Evolutionary conservation across 441 rosid species (phyloP), one percentile per base, ranked within the genome.

Genomic region (Euphorbia celastroides): DNA sequence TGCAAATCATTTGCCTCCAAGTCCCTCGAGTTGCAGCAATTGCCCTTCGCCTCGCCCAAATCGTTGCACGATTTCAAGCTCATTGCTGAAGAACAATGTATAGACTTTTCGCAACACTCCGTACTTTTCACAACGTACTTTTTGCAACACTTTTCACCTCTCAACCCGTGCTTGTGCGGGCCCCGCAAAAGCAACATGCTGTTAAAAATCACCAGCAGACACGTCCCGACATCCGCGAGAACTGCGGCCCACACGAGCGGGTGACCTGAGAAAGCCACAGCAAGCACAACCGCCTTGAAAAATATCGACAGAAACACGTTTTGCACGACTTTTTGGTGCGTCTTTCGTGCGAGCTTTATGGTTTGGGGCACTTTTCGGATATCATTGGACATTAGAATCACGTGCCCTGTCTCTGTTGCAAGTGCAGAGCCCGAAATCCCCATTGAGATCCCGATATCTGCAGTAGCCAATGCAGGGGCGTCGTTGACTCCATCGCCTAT

Each of bases 191-290:
- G 79, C 20, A 82, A 75, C 99, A 88, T 91, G 73, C 99, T 91
- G 68, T 88, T 94, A 4, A 83, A 64, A 32, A 94, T 89, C 67
- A 94, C 99, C 1, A 94, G 62, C 66, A 94, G 14, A 77, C 97
- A 94, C 13, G 97, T 91, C 5, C 86, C 97, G 0, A 86, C 93
- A 74, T 94, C 97, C 1, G 83, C 80, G 0, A 94, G 90, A 57
- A 89, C 97, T 0, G 97, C 99, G 0, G 96, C 96, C 97, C 97
- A 94, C 44, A 94, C 75, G 64, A 89, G 72, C 0, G 99, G 99
- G 68, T 89, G 88, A 31, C 95, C 99, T 8, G 84, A 83, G 58
- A 91, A 65, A 0, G 96, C 96, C 81, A 94, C 66, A 50, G 70
- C 81, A 22, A 93, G 77, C 51, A 93, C 83, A 2, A 83, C 89